Evolutionary conservation across 345 rosid species (phyloP), one percentile per base, ranked within the genome.

Genomic region (Camelina neglecta): DNA sequence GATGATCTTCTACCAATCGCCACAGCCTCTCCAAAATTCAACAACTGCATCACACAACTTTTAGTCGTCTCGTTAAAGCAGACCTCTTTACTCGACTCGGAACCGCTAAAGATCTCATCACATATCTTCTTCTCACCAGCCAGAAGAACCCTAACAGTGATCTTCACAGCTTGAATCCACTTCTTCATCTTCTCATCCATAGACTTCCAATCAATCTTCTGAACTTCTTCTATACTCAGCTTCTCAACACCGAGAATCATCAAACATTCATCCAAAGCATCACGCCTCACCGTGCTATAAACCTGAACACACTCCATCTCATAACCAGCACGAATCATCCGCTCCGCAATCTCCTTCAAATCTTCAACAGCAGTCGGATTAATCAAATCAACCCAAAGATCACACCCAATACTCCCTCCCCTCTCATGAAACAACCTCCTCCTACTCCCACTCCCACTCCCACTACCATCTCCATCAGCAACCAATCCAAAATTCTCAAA

Each of bases 101-200:
- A 86, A 3, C 78, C 82, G n/a, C 50, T 42, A 71, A 95, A 95
- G 47, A 95, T 85, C 74, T 87, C 83, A 58, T 92, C 97, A 61
- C 97, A 92, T 24, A 88, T 86, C 86, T 83, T 84, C 74, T 82
- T 92, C 74, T 95, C 99, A 8, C 97, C 93, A 15, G 82, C 81
- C 60, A 95, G 65, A 82, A 92, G 89, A 71, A 88, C 93, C 81
- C 88, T 86, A 39, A 83, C 86, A 8, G 83, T 78, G 41, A 90
- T 81, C 85, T 95, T 95, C 49, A 89, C 81, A 23, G 99, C 98
- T 73, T 85, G 99, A 45, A 85, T 81, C 99, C 99, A 95, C 67
- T 86, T 92, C 92, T 89, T 95, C 98, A 95, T 92, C 83, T 92
- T 95, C 85, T 95, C 98, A 81, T 95, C 97, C 97, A 95, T 83